Evolutionary conservation across 805 yeast species (phyloP), one percentile per base, ranked within the genome.

Genomic region (Nakazawaea siamensis): DNA sequence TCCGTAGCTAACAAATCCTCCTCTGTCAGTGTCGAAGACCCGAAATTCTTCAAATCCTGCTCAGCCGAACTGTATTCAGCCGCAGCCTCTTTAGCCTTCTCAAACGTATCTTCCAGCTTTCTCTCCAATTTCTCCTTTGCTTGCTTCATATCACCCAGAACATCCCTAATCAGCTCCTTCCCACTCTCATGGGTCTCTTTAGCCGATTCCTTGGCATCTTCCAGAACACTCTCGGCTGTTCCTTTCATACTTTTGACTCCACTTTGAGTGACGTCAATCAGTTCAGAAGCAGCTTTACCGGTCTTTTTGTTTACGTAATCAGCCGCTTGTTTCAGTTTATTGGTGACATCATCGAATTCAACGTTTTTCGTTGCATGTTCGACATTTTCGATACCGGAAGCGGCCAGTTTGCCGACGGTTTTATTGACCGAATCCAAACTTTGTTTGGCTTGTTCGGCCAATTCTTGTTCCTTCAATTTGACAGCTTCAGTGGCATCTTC

Each of bases 331-430:
- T 47, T 31, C 2, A 15, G 31, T 13, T 31, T 31, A 2, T 17
- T 35, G 5, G 29, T 20, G 14, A 32, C 12, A 13, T 31, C 35
- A 4, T 27, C 14, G 1, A 14, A 18, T 3, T 29, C 15, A 14
- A 37, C 11, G 15, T 10, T 11, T 10, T 28, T 20, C 3, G 29
- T 17, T 13, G 35, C 33, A 18, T n/a, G 19, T 43, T 50, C 65
- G 17, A 64, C 62, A 27, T 49, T 55, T 27, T 62, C 64, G 39
- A 63, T 48, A 2, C 65, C 62, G 15, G 52, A 55, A 13, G 68
- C 68, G 15, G 60, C 51, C 4, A 54, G 55, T 39, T 63, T 52
- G 7, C 68, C 68, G 9, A 61, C 58, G 44, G 57, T 62, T 36
- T 41, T 6, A 29, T 45, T 47, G 37, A 51, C 42, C 10, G 42